Evolutionary conservation across 352 stramenopile species (phyloP), one percentile per base, ranked within the genome.

Genomic region (Phytophthora megakarya): DNA sequence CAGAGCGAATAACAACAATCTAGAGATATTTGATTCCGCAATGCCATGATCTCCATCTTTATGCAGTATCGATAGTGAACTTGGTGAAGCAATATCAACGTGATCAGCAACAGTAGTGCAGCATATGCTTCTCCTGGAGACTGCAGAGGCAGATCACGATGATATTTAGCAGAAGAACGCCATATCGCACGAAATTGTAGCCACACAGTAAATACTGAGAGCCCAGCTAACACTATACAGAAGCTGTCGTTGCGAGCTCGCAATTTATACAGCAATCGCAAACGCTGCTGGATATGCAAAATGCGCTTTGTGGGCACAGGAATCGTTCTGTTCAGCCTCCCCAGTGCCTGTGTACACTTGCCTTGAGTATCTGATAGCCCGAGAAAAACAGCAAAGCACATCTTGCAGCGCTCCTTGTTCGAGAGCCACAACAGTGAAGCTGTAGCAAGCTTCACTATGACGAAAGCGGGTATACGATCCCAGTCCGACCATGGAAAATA

Each of bases 141-240:
- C 56, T 81, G 61, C 2, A 78, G 53, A 49, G 54, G 55, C 21
- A 46, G 47, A 21, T 61, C 59, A 3, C 51, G 40, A 38, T 65
- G 42, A 19, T 70, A 50, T 15, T 64, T 39, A 18, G 59, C 33
- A 46, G 75, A 65, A 32, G 70, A 78, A 4, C 67, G 58, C 81
- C 81, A 90, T 42, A 90, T 86, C 5, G 72, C 78, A 16, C 79
- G 79, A 15, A 88, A 75, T 47, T 90, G 81, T 19, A 87, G 54
- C 25, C 85, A 72, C 5, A 84, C 81, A 6, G 65, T 59, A 13
- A 70, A 12, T 1, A 85, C 70, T 0, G 79, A 88, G 2, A 86
- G 44, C 12, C 39, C 46, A 11, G 75, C 69, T 22, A 86, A 55
- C 7, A 39, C 30, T 35, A 72, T 73, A 23, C 75, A 82, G 48